A percentile compares a stretch with the other conserved stretches of the same genome.
phyloP scores from a whole-genome alignment of 495 filamentous ascomycete genomes.

The Penicillium salamii region DNA sequence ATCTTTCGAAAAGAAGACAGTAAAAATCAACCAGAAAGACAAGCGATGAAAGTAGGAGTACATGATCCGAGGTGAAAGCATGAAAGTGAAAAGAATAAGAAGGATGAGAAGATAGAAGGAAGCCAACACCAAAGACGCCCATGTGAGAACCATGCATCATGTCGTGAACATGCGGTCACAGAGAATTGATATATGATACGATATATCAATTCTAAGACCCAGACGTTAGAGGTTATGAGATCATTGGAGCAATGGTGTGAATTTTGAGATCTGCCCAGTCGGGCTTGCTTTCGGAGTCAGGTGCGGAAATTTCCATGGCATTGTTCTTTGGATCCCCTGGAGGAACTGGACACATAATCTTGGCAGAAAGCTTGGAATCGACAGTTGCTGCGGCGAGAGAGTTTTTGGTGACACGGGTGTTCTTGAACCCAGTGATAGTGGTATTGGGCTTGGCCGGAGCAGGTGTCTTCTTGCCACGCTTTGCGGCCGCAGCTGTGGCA shows the following conservation, averaged over 20 bases:
- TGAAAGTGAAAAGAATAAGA: not conserved
- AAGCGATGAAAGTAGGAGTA: conserved; percentile 8
- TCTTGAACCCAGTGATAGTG: conserved; percentile 35
- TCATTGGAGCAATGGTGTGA: conserved; percentile 2
- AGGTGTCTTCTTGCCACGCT: conserved; percentile 19
- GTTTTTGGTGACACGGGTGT: conserved; percentile 37
- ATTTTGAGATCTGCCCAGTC: not conserved
- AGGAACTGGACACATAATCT: conserved; percentile 41
- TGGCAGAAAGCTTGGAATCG: conserved; percentile 28
- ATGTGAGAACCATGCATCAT: conserved; percentile 16
- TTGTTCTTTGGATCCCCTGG: conserved; percentile 43
- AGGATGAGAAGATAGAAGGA: not conserved
- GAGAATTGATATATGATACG: conserved; percentile 5
- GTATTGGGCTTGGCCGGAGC: conserved; percentile 21
- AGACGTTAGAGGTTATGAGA: conserved; percentile 2
- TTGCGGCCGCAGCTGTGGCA: conserved; percentile 15
- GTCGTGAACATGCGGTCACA: conserved; percentile 10
- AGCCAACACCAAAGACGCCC: conserved; percentile 7
- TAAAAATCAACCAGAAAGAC: conserved; percentile 3
- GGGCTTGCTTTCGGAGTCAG: not conserved
- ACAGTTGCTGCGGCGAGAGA: conserved; percentile 16
- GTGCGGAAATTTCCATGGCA: conserved; percentile 10
- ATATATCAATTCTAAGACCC: conserved; percentile 7
- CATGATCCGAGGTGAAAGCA: conserved; percentile 10
- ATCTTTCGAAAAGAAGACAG: conserved; percentile 29